Evolutionary conservation across 192 early-diverging fungal genomes (phyloP).

Genomic region (Fimicolochytrium jonesii): DNA sequence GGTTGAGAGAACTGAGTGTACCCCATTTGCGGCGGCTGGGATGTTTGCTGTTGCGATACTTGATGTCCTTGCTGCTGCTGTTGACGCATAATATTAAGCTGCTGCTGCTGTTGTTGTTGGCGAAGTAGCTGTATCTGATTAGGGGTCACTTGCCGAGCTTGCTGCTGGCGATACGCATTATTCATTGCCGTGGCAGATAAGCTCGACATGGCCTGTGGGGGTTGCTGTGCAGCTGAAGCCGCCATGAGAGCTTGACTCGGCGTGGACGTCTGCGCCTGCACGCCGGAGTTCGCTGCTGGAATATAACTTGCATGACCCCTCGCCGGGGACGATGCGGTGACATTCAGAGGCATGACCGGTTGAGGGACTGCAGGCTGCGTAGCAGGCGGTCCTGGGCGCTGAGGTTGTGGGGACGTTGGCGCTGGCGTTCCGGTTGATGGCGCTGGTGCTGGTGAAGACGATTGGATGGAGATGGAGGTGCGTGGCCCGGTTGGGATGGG

Average conservation of each 20-base stretch:
- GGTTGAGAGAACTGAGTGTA: not conserved
- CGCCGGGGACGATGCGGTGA: too few species aligned
- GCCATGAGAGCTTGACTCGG: too few species aligned
- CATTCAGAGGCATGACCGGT: too few species aligned
- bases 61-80: constrained; percentile 18
- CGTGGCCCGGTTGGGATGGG: too few species aligned
- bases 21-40: constrained; percentile 14
- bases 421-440: not conserved
- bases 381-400: too few species aligned
- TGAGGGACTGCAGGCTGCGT: too few species aligned
- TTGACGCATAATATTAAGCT: constrained; percentile 3
- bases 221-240: too few species aligned
- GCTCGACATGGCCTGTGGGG: not conserved
- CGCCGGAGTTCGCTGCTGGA: too few species aligned
- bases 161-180: constrained; percentile 4
- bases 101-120: constrained; percentile 19
- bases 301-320: too few species aligned
- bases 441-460: not conserved
- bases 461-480: too few species aligned
- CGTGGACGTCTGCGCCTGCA: too few species aligned
- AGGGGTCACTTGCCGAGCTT: constrained; percentile 3
- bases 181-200: not conserved
- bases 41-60: constrained; percentile 1
- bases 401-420: not conserved
- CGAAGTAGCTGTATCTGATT: constrained; percentile 12